Evolutionary conservation across 1,284 basidiomycete genomes (phyloP).

Genomic region (Caloboletus firmus): DNA sequence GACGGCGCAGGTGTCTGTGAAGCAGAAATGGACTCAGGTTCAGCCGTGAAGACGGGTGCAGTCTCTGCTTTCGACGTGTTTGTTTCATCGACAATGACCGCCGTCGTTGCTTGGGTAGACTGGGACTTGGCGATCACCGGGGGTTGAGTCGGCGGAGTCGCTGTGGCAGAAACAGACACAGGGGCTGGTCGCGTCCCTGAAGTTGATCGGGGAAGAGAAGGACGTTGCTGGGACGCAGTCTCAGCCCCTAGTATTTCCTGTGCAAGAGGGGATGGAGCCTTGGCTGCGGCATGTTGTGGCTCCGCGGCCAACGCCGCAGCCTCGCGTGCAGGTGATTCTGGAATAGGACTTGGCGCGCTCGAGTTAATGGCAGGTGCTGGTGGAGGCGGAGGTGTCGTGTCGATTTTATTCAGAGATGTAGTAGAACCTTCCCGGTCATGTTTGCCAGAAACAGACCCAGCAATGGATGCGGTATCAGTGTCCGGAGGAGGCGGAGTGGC

Average conservation of each 20-base stretch:
- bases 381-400: constrained; percentile 24
- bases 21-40: constrained; percentile 30
- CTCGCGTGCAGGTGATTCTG: constrained; percentile 55
- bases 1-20: constrained; percentile 5
- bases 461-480: constrained; percentile 30
- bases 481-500: constrained; percentile 30
- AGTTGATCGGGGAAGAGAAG: constrained; percentile 21
- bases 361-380: constrained; percentile 16
- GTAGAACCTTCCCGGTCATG: constrained; percentile 31
- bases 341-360: constrained; percentile 49
- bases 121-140: neutral
- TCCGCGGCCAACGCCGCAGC: constrained; percentile 40
- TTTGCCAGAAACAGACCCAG: constrained; percentile 30
- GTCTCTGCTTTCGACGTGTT: constrained; percentile 8
- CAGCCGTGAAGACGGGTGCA: constrained; percentile 25
- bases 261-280: constrained; percentile 33
- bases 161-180: constrained; percentile 14
- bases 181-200: constrained; percentile 21
- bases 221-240: constrained; percentile 11
- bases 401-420: constrained; percentile 30
- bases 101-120: neutral
- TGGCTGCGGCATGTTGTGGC: constrained; percentile 21
- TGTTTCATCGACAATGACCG: constrained; percentile 7
- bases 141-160: constrained; percentile 9
- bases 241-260: constrained; percentile 22